Evolutionary conservation across 306 rosid species (phyloP).

Genomic region (Macrotyloma uniflorum): DNA sequence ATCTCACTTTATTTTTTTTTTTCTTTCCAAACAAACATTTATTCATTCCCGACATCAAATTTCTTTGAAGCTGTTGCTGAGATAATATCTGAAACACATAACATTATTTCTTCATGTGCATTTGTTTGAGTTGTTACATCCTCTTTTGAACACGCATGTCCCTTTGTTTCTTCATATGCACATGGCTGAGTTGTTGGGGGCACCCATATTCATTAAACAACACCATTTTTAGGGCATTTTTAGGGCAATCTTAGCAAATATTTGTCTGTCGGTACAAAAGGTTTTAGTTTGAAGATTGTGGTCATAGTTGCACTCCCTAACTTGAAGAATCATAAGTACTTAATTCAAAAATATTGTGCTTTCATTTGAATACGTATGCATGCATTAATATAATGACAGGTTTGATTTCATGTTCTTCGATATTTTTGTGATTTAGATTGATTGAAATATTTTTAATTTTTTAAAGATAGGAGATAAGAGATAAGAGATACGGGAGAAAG

Average conservation of each 20-base stretch:
- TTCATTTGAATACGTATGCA: not conserved
- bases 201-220: not conserved
- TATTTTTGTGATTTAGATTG: not conserved
- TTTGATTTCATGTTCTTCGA: not conserved
- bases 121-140: conserved; percentile 10
- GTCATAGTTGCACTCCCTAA: not conserved
- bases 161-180: not conserved
- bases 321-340: not conserved
- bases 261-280: not conserved
- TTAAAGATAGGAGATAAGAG: not conserved
- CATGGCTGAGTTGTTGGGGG: not conserved
- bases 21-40: not conserved
- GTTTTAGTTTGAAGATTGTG: not conserved
- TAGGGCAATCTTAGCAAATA: not conserved
- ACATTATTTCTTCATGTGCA: not conserved
- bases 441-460: not conserved
- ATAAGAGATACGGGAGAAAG: too few species aligned
- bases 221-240: too few species aligned
- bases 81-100: not conserved
- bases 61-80: not conserved
- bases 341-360: not conserved
- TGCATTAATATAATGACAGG: not conserved
- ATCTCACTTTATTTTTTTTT: not conserved
- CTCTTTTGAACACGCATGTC: not conserved
- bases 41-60: not conserved